Conservation (phyloP, 116 monocot species). For the Cymodocea nodosa region DNA sequence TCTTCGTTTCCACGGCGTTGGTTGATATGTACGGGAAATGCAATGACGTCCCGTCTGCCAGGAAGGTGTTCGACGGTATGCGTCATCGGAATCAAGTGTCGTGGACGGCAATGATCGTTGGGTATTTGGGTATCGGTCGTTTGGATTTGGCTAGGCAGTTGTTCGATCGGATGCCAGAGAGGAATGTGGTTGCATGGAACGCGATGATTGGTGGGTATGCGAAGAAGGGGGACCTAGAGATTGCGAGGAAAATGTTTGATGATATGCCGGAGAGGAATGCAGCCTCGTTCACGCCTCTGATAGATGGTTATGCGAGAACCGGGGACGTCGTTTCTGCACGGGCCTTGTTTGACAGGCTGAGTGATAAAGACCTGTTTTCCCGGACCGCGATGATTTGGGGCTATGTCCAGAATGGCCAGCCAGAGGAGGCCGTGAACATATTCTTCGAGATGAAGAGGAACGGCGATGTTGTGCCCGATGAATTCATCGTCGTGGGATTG, state of each 20-base stretch:
- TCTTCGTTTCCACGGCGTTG: constrained; percentile 8
- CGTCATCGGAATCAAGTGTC: constrained; percentile 8
- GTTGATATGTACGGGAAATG: constrained; percentile 14
- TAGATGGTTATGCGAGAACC: too few relatives aligned
- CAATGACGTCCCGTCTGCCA: constrained; percentile 6
- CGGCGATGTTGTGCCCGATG: too few relatives aligned
- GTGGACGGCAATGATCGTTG: constrained; percentile 22
- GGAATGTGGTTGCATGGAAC: constrained; percentile 27
- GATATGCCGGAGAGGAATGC: constrained; percentile 42
- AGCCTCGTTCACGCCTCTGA: constrained; percentile 18
- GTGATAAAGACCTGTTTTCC: too few relatives aligned
- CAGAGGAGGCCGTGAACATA: too few relatives aligned
- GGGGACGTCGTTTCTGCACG: too few relatives aligned
- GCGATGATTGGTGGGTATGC: constrained; percentile 19
- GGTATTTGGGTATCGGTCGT: constrained; percentile 7
- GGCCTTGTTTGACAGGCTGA: too few relatives aligned
- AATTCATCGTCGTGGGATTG: too few relatives aligned
- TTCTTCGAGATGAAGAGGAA: too few relatives aligned
- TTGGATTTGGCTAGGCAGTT: neutral
- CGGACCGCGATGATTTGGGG: too few relatives aligned
- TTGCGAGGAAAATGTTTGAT: constrained; percentile 17
- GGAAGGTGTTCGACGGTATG: constrained; percentile 23
- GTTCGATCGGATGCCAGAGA: constrained; percentile 19
- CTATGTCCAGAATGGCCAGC: too few relatives aligned
- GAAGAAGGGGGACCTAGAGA: constrained; percentile 19